Base-by-base conservation (phyloP, 1,139 yeast species). In the Debaryomyces sp. region DNA sequence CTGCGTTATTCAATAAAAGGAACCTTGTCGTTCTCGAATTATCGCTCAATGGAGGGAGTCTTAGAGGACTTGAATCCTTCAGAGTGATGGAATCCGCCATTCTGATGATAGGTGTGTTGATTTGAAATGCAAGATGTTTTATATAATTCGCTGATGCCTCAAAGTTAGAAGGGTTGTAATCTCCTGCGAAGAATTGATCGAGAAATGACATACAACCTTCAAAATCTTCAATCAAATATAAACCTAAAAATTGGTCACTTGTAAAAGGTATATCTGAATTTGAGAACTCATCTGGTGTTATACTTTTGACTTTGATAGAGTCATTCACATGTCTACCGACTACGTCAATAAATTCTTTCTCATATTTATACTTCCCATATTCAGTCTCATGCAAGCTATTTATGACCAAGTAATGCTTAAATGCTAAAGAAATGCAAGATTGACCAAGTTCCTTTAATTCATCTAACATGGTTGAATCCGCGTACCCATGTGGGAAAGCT, bases 21-120 rank as follows among this genome's bases (percentile, higher is more conserved):
- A 51, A 38, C 15, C 51, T 34, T 5, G 55, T 35, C 9, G 47
- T 22, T 6, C 38, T 24, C 5, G 55, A 51, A 5, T 29, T 27
- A 40, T 52, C 52, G 13, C 41, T 41, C 12, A 56, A 13, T 3
- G 48, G 24, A n/a, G 60, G 60, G 6, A 59, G 45, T 0, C 45
- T 44, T 34, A 58, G 49, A 23, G 50, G 51, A 34, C 43, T 52
- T 7, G 46, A 41, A 23, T 29, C 15, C 15, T 10, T 17, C n/a
- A 38, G 9, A 10, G 6, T 10, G 12, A 27, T 4, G 3, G 6
- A 4, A 10, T 32, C 18, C 10, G 27, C 27, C 6, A 44, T 22
- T 29, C 40, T 38, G 12, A 49, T 15, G 27, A 15, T 18, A n/a
- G 52, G 52, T 3, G 45, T 9, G n/a, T 37, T 24, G 2, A 18